Evolutionary conservation across 1,139 yeast species (phyloP), one percentile per base, ranked within the genome.

Genomic region (Yamadazyma siamensis): DNA sequence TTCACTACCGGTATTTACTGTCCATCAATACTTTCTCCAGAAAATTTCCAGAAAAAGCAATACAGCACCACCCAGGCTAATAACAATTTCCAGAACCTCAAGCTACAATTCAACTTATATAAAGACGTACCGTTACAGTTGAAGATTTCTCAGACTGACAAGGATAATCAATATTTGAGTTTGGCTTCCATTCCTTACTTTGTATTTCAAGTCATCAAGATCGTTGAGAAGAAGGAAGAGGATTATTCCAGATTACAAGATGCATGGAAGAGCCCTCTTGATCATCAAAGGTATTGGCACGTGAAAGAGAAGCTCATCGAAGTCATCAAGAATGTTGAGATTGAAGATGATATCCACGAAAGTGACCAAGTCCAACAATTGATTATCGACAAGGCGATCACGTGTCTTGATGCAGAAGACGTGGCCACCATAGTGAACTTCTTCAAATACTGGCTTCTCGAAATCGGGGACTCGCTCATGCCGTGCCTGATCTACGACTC

Each of bases 401-500:
- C 44, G 1, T 27, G 38, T 12, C 36, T 60, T 13, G 29, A 39
- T 9, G 23, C 29, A 6, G 43, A 46, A 28, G 27, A 31, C 2
- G 18, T 36, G 2, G 29, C 26, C 3, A 41, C 41, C 14, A 39
- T 54, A 16, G 41, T 65, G 3, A 64, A 60, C 33, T 68, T 65
- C 34, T 28, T 63, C 16, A 62, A 62, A 35, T 54, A 52, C 34
- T 69, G 75, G 75, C 43, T 68, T 15, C 50, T 69, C 18, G 74
- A 69, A 36, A 55, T 63, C 10, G 55, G 61, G 23, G 75, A 69
- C 37, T 62, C 72, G 0, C 39, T 66, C 19, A 61, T 69, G n/a
- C 75, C 75, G 0, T 64, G 66, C 38, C 56, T 65, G 42, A 56
- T 61, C 2, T 65, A 54, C 40, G 74, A 67, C 33, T 49, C 66